These are phyloP conservation scores for Ogataea sp. DNA, from an alignment of 805 yeast genomes.

Conservation along the genomic window DNA sequence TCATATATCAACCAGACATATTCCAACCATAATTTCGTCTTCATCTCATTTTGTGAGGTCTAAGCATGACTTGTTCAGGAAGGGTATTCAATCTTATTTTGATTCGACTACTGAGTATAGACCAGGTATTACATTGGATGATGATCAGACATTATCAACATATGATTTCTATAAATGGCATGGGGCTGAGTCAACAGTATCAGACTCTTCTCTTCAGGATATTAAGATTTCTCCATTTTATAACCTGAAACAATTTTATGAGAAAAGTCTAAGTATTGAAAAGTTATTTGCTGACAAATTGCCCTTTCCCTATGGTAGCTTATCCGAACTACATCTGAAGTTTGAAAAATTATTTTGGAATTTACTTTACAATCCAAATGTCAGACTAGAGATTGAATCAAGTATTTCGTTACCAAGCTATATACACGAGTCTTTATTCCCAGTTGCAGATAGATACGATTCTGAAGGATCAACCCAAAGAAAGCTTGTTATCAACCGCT, in stretches of 20 bases:
- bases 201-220: conserved; percentile 31
- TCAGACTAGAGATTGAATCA: conserved; percentile 28
- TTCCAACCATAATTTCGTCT: conserved; percentile 38
- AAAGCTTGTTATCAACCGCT: conserved; percentile 25
- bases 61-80: conserved; percentile 34
- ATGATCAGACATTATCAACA: conserved; percentile 25
- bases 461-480: conserved; percentile 1
- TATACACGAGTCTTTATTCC: conserved; percentile 33
- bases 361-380: conserved; percentile 21
- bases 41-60: conserved; percentile 37
- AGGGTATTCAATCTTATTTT: conserved; percentile 44
- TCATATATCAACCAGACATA: too few species aligned
- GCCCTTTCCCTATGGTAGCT: conserved; percentile 9
- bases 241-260: conserved; percentile 50
- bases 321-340: too few species aligned
- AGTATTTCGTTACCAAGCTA: conserved; percentile 24
- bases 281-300: conserved; percentile 16
- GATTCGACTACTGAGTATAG: conserved; percentile 40
- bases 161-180: conserved; percentile 41
- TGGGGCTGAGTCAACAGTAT: conserved; percentile 21
- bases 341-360: conserved; percentile 39
- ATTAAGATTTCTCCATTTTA: conserved; percentile 40
- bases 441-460: conserved; percentile 8
- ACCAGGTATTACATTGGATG: conserved; percentile 27
- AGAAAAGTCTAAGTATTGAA: conserved; percentile 40